Percentiles rank a stretch among this genome's conserved stretches.
phyloP scores from a whole-genome alignment of 1,139 yeast genomes.

The Suhomyces panamericanus region DNA sequence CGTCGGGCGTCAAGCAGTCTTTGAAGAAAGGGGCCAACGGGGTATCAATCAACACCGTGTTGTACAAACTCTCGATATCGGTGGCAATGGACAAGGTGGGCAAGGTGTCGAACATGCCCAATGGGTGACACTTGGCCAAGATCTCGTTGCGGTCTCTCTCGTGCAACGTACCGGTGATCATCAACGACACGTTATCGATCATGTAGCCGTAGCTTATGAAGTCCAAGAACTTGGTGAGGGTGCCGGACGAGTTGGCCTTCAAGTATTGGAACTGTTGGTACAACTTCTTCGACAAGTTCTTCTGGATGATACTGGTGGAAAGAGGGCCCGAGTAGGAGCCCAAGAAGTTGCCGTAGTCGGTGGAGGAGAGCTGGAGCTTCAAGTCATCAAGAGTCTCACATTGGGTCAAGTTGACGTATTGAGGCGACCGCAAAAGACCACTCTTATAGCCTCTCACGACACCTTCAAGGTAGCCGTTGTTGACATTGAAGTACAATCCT shows the following conservation, averaged over 20 bases:
- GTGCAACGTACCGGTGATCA: conserved; percentile 96
- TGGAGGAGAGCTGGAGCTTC: conserved; percentile 88
- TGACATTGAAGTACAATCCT: conserved; percentile 83
- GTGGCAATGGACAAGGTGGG: conserved; percentile 95
- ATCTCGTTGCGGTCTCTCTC: conserved; percentile 89
- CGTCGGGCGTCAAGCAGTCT: conserved; percentile 88
- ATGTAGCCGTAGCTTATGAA: conserved; percentile 93
- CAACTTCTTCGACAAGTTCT: conserved; percentile 70
- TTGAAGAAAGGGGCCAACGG: conserved; percentile 97
- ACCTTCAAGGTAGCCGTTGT: conserved; percentile 90
- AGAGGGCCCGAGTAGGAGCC: conserved; percentile 80
- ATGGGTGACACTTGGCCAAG: conserved; percentile 86
- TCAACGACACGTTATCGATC: conserved; percentile 95
- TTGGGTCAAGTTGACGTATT: conserved; percentile 89
- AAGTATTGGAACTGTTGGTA: conserved; percentile 84
- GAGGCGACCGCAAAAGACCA: conserved; percentile 73
- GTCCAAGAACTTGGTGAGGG: conserved; percentile 79
- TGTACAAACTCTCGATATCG: conserved; percentile 87
- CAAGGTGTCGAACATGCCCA: conserved; percentile 97
- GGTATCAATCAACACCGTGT: conserved; percentile 93
- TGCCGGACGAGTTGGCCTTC: conserved; percentile 80
- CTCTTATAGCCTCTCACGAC: conserved; percentile 91
- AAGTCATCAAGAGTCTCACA: conserved; percentile 94
- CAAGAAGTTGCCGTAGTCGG: conserved; percentile 92
- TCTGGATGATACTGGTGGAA: conserved; percentile 81